Conservation (phyloP, 2,329 filamentous ascomycete species). For the Diaporthe amygdali region DNA sequence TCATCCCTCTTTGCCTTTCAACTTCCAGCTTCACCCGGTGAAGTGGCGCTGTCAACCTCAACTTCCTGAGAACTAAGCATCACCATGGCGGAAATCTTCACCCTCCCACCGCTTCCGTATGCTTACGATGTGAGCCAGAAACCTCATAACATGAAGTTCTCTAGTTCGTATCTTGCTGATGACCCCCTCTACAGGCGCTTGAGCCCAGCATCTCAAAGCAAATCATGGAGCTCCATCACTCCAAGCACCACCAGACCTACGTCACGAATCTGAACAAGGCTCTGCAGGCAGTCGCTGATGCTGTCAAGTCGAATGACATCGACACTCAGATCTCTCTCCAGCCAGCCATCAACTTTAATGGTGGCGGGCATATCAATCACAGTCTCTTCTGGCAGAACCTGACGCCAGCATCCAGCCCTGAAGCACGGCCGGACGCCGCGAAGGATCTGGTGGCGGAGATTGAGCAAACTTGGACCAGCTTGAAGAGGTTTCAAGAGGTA, state of each 20-base stretch:
- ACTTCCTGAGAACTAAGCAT: no score
- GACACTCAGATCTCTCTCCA: constrained; percentile 66
- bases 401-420: constrained; percentile 61
- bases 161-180: no score
- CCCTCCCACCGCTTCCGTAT: constrained; percentile 38
- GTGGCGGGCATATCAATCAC: constrained; percentile 72
- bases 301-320: constrained; percentile 58
- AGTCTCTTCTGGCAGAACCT: constrained; percentile 76
- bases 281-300: constrained; percentile 70
- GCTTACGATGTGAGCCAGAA: constrained; percentile 36
- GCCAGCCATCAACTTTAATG: constrained; percentile 70
- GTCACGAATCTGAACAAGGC: constrained; percentile 88
- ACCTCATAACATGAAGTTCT: no score
- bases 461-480: constrained; percentile 68
- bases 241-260: constrained; percentile 93
- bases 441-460: constrained; percentile 70
- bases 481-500: constrained; percentile 68
- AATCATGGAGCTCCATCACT: constrained; percentile 97
- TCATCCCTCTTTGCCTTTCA: no score
- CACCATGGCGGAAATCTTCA: no score
- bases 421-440: no score
- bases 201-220: constrained; percentile 78
- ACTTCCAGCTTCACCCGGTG: no score
- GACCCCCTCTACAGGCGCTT: constrained; percentile 47
- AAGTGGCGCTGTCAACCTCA: no score